Evolutionary conservation across 331 rosid genomes (phyloP).

Genomic region (Malus hybrid): DNA sequence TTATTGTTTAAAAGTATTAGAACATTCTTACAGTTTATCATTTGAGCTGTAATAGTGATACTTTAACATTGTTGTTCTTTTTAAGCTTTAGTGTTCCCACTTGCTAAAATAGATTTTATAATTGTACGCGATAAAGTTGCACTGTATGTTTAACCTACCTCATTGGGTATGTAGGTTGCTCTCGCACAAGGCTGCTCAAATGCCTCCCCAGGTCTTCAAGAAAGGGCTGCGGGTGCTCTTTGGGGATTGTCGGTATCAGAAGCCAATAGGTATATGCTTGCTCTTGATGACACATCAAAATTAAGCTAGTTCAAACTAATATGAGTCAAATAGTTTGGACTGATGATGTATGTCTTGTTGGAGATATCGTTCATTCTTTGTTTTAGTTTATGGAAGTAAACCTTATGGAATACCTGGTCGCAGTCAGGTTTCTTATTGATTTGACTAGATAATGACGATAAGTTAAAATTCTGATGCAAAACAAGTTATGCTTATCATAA

Average conservation of each 20-base stretch:
- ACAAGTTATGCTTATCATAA: background rate
- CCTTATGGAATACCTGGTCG: background rate
- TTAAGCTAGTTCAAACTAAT: background rate
- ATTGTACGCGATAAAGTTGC: background rate
- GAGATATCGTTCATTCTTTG: background rate
- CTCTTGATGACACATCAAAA: conserved; percentile 3
- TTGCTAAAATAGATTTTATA: background rate
- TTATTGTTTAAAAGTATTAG: background rate
- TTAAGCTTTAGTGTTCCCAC: background rate
- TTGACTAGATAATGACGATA: background rate
- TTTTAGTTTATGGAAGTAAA: background rate
- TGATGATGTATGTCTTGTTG: background rate
- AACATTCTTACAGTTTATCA: background rate
- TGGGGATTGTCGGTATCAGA: conserved; percentile 99
- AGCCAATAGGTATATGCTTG: conserved; percentile 69
- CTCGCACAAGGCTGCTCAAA: conserved; percentile 96
- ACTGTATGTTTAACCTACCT: conserved; percentile 16
- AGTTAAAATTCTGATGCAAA: background rate
- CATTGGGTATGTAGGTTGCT: conserved; percentile 64
- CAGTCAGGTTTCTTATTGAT: background rate
- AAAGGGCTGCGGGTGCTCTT: conserved; percentile 99
- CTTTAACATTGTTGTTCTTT: background rate
- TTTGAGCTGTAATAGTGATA: background rate
- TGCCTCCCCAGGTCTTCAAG: conserved; percentile 98
- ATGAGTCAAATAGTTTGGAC: background rate